Conservation (phyloP, 306 rosid genomes). For the Pyrus communis region DNA sequence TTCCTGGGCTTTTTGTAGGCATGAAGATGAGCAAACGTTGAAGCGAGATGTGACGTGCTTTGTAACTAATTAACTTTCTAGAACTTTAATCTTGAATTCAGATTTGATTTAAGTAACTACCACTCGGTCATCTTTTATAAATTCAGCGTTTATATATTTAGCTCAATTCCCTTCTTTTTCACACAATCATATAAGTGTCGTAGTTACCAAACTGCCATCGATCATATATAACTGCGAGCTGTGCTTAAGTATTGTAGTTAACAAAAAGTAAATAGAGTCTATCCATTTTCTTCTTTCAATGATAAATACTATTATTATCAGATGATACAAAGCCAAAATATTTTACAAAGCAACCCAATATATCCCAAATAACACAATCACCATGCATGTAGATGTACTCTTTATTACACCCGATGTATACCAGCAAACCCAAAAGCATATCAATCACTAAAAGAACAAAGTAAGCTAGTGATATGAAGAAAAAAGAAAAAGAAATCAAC, state of each 20-base stretch:
- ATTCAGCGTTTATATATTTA: background rate
- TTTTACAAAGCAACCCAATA: slow-evolving; percentile 9
- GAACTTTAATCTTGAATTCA: background rate
- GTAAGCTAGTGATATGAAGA: background rate
- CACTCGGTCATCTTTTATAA: background rate
- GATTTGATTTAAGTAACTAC: background rate
- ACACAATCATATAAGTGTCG: background rate
- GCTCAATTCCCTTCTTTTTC: background rate
- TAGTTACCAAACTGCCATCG: slow-evolving; percentile 15
- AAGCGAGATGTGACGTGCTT: background rate
- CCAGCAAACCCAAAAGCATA: background rate
- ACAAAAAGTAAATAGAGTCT: background rate
- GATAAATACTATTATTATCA: slow-evolving; percentile 1
- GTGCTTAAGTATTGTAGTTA: background rate
- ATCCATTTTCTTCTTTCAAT: background rate
- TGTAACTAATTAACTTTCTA: background rate
- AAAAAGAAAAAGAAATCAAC: background rate
- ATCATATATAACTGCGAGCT: background rate
- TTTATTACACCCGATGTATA: background rate
- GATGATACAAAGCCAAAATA: slow-evolving; percentile 2
- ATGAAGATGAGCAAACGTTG: background rate
- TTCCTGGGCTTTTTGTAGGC: background rate
- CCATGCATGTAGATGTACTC: background rate
- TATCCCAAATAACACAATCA: background rate
- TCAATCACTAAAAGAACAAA: background rate